Evolutionary conservation across 2,329 filamentous ascomycete genomes (phyloP).

Genomic region (Ceratocystis diversiconidia): DNA sequence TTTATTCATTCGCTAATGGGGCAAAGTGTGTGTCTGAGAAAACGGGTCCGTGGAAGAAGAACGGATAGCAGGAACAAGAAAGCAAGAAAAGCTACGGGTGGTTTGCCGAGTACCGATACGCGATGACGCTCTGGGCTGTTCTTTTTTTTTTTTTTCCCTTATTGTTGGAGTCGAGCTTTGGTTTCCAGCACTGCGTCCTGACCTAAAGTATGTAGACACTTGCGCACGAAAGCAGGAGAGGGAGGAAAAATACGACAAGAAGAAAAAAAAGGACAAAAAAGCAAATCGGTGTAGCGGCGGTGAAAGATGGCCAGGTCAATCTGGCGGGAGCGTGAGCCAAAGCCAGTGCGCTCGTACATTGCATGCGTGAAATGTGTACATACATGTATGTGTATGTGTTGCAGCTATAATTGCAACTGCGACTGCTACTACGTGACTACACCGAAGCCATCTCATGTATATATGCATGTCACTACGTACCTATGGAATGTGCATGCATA

Average conservation of each 20-base stretch:
- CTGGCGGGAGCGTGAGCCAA: neutral
- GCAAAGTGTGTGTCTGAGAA: neutral
- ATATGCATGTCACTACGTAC: neutral
- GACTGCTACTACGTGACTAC: neutral
- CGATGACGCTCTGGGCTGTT: neutral
- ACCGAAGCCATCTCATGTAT: neutral
- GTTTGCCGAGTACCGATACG: conserved; percentile 2
- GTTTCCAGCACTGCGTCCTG: too few species aligned
- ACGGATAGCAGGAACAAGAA: neutral
- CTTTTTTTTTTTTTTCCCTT: neutral
- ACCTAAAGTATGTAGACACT: neutral
- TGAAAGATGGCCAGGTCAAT: neutral
- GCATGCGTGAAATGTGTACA: neutral
- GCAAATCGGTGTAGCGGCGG: too few species aligned
- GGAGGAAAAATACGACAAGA: neutral
- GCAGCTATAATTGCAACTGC: neutral
- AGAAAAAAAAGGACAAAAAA: neutral
- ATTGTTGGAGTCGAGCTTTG: neutral
- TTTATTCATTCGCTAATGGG: neutral
- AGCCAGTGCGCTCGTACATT: neutral
- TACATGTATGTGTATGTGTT: neutral
- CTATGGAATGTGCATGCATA: neutral
- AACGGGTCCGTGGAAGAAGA: neutral
- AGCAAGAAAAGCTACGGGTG: neutral
- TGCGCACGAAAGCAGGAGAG: too few species aligned